These are phyloP conservation scores for Backusella tarrabulga DNA, from an alignment of 192 early-diverging fungal genomes.

Conservation along the genomic window DNA sequence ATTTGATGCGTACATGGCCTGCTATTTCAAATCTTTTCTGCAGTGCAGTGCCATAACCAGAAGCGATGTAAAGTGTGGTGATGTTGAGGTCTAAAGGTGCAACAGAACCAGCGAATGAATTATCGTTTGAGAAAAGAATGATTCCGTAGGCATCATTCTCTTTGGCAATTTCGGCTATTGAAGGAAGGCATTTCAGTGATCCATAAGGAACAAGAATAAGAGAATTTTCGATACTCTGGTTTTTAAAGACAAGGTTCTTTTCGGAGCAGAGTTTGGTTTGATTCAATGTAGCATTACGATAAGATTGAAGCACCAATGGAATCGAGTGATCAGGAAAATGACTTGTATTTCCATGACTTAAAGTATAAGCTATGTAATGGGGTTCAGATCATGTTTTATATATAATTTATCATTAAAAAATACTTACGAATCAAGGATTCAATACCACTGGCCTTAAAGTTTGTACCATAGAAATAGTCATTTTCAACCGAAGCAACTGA, in stretches of 20 bases:
- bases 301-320: not conserved
- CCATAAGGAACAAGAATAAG: not conserved
- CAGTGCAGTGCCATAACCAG: constrained; percentile 35
- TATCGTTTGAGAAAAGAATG: constrained; percentile 41
- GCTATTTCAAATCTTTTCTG: constrained; percentile 43
- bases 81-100: not conserved
- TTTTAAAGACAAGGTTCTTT: not conserved
- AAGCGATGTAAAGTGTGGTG: constrained; percentile 20
- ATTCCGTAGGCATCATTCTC: not conserved
- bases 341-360: constrained; percentile 58
- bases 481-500: constrained; percentile 58
- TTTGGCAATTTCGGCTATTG: not conserved
- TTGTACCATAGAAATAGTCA: constrained; percentile 30
- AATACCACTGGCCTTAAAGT: constrained; percentile 32
- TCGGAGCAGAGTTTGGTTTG: not conserved
- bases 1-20: constrained; percentile 23
- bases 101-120: constrained; percentile 4
- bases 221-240: not conserved
- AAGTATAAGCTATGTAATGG: constrained; percentile 35
- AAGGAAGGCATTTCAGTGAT: not conserved
- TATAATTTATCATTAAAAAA: not conserved
- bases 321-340: not conserved
- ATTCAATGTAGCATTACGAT: not conserved
- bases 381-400: not conserved
- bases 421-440: not conserved